Base-by-base conservation (phyloP, 306 rosid species). In the Bauhinia variegata region DNA sequence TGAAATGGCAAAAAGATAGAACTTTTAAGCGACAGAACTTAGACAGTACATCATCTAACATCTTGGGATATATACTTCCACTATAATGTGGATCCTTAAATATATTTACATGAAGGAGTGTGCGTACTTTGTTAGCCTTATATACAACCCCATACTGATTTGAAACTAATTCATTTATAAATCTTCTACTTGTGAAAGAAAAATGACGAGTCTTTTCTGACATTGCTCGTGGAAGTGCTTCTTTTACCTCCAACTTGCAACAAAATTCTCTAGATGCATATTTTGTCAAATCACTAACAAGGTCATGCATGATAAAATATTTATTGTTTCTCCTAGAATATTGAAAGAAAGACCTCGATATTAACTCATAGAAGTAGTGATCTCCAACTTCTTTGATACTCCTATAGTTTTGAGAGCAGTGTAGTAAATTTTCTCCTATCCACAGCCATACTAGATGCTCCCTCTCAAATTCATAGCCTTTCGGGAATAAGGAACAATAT, bases 401-500 rank as follows among this genome's bases (percentile, higher is more conserved):
- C 65, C 74, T 1, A 70, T 34, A 7, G 51, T 34, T 56, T 53
- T 5, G 42, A 17, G 0, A 55, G 61, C 6, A 42, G 5, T 23
- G 50, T 5, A 81, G 39, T 23, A 81, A 77, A 7, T 68, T 77
- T 63, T 73, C 72, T 8, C 75, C 80, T 52, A 69, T 57, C 82
- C 72, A 77, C 44, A 68, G 63, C 17, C 41, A 23, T 14, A 73
- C 52, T 16, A 77, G 11, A 12, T 48, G 38, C 15, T 69, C 64
- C 54, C 16, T 70, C 4, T 54, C 13, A 64, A 77, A 51, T 15
- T 8, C n/a, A 43, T 66, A 37, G 15, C 36, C 60, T 48, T 80
- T 77, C 5, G 85, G 78, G 8, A 61, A 80, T 23, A 77, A 51
- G 0, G 81, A 74, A 65, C 73, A 77, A 54, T 80, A 77, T 11